Base-by-base conservation (phyloP, 257 asterid genomes). In the Cruciata laevipes region DNA sequence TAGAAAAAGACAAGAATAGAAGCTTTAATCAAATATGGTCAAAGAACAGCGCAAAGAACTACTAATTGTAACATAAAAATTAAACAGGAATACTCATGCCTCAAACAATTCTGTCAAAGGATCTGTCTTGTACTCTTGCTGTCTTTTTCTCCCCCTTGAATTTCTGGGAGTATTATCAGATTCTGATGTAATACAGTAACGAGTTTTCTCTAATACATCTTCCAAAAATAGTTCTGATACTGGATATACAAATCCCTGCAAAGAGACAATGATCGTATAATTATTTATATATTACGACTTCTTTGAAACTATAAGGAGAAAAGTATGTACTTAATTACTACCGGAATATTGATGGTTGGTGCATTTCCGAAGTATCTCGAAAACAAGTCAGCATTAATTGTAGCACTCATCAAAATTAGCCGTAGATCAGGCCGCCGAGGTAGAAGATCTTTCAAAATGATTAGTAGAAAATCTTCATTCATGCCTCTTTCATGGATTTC, bases 401-500 rank as follows among this genome's bases (percentile, higher is more conserved):
- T 90, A 75, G 99, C 99, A 84, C 99, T 93, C 99, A 93, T 93
- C 71, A 93, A 86, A 81, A 93, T 76, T 74, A 93, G 80, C 80
- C 92, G 95, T 69, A 93, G 80, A 77, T 88, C 91, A 58, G 96
- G 95, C 70, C 99, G 97, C 49, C 92, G 90, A 71, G 96, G 97
- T 77, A 93, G 99, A 40, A 93, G 80, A 62, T 93, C 96, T 35
- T 83, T 81, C 74, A 93, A 75, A 83, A 93, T 90, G 72, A 93
- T 90, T 53, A 90, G 81, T 74, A 93, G 77, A 75, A 93, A 93
- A 79, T 93, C 99, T 80, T 93, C 99, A 75, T 93, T 90, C 89
- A 90, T 83, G 80, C 97, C 99, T 80, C 99, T 83, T 81, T 93
- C 97, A 74, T 93, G 99, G 80, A 93, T 93, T 83, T 93, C 99